Evolutionary conservation across 2,329 filamentous ascomycete species (phyloP), one percentile per base, ranked within the genome.

Genomic region (Xenoacremonium recifei): DNA sequence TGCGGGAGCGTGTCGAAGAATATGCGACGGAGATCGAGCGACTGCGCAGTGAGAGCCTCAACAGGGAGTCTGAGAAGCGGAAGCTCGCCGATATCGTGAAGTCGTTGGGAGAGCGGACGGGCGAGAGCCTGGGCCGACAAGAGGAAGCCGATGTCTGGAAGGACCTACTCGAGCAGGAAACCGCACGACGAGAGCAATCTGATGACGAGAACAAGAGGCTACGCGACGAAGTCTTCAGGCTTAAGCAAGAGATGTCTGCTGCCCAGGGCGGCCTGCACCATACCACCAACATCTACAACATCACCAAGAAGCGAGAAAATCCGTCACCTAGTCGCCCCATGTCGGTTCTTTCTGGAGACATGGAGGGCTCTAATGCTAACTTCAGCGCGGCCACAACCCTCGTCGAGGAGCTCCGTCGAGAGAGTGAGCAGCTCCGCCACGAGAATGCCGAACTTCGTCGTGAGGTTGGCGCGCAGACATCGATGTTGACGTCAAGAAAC

Each of bases 401-500:
- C 2, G 77, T 89, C 10, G 87, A 93, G n/a, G 89, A 96, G 47
- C 69, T 89, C 6, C 76, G 79, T 9, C 72, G 75, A 4, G 81
- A 85, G 55, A 77, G 77, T 42, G 85, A 89, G 48, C 85, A 95
- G 53, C 71, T 97, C 20, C 85, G 88, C 38, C 89, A 92, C 60
- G 92, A 97, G 59, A 97, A 96, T 57, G 89, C 89, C 3, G 92
- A 96, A 62, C 68, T 99, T 21, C 82, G 92, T 39, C 86, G 91
- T 40, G 91, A 97, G 64, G 87, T 97, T 21, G 89, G 91, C 47
- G 93, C 93, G 3, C 93, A 99, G 63, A 95, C 91, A 1, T 96
- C 91, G 0, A 97, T 99, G 89, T 77, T 99, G 23, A 96, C 92
- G 1, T 97, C 93, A 25, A 80, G 93, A 18, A 96, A 96, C 59